A percentile compares a stretch with the other conserved stretches of the same genome.
Evolutionary conservation across 2,329 filamentous ascomycete species (phyloP).

Genomic region (Fusarium protoensiforme): DNA sequence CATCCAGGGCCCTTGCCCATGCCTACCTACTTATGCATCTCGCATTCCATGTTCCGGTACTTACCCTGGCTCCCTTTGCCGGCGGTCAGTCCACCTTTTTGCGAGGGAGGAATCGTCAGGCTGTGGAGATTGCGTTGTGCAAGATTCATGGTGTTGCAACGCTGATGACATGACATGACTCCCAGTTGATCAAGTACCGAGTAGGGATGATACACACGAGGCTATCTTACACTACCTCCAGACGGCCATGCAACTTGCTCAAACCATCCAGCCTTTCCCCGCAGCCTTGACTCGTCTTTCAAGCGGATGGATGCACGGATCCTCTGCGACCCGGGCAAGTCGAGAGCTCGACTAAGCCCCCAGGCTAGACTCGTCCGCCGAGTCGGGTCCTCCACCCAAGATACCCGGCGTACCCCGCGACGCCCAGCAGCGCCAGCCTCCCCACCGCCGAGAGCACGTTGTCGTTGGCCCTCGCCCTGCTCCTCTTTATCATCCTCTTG

Average conservation of each 20-base stretch:
- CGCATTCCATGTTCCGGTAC: neutral
- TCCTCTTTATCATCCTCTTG: conserved; percentile 11
- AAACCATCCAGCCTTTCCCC: neutral
- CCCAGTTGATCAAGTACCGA: neutral
- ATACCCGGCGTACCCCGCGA: conserved; percentile 45
- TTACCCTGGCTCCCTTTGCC: neutral
- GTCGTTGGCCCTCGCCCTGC: conserved; percentile 37
- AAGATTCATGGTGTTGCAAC: neutral
- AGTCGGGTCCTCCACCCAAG: conserved; percentile 44
- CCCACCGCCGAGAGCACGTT: conserved; percentile 41
- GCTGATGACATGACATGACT: neutral
- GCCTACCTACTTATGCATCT: neutral
- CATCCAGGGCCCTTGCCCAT: neutral
- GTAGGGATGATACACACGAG: neutral
- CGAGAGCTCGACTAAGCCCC: neutral
- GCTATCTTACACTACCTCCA: neutral
- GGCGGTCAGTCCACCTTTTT: neutral
- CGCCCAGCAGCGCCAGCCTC: conserved; percentile 37
- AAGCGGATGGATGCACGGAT: neutral
- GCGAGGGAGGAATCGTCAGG: neutral
- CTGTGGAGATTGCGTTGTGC: neutral
- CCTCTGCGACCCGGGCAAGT: neutral
- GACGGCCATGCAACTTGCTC: neutral
- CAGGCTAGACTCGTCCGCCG: conserved; percentile 34
- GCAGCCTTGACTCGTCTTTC: neutral